These are phyloP conservation scores for Termitomyces sp. DNA, from an alignment of 768 basidiomycete species.

Conservation along the genomic window DNA sequence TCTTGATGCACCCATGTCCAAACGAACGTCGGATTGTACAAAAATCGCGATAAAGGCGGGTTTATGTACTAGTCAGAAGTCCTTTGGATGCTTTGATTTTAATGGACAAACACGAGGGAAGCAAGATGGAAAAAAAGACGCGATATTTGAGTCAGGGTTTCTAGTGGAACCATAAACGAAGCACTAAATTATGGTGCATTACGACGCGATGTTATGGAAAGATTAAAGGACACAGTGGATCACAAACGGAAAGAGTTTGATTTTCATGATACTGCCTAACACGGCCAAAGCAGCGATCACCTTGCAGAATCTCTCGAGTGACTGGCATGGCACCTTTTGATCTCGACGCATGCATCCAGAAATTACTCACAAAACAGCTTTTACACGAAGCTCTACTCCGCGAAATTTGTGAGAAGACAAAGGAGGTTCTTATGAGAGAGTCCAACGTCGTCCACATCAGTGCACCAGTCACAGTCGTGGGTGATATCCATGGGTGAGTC, in stretches of 20 bases:
- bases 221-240: constrained; percentile 16
- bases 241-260: constrained; percentile 9
- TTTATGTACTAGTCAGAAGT: constrained; percentile 13
- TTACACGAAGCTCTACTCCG: constrained; percentile 91
- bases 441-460: constrained; percentile 97
- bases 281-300: constrained; percentile 31
- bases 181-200: constrained; percentile 11
- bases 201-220: constrained; percentile 10
- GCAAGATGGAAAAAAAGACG: constrained; percentile 12
- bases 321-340: constrained; percentile 70
- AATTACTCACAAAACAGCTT: constrained; percentile 86
- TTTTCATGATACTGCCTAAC: constrained; percentile 26
- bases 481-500: constrained; percentile 97
- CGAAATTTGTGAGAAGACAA: constrained; percentile 99
- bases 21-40: constrained; percentile 16
- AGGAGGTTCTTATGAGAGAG: constrained; percentile 98
- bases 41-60: constrained; percentile 29
- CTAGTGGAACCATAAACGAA: constrained; percentile 12
- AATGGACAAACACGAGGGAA: constrained; percentile 9
- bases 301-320: constrained; percentile 13
- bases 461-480: constrained; percentile 96
- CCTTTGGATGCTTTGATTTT: constrained; percentile 3
- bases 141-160: constrained; percentile 8
- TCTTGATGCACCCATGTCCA: not conserved
- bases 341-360: constrained; percentile 93